Conservation (phyloP, 2,329 filamentous ascomycete species). For the Sporothrix pseudoabietina region DNA sequence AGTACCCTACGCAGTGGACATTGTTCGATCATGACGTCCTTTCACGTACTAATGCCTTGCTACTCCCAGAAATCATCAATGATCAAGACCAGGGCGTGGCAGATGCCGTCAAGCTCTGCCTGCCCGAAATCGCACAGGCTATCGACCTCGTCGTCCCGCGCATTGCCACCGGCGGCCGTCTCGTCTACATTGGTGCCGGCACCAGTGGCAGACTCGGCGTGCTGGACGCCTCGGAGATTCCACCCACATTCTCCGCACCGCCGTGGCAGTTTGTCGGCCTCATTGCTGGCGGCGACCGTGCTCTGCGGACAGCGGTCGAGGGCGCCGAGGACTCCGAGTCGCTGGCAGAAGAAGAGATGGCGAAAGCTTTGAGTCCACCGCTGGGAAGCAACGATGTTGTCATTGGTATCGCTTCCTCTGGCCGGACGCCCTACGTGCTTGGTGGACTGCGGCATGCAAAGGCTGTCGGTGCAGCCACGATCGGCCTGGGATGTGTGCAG, state of each 20-base stretch:
- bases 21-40: not conserved
- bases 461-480: conserved; percentile 42
- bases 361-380: conserved; percentile 30
- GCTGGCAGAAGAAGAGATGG: conserved; percentile 41
- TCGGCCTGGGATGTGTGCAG: conserved; percentile 45
- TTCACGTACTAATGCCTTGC: not conserved
- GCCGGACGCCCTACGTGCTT: conserved; percentile 48
- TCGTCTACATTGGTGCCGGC: conserved; percentile 48
- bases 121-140: conserved; percentile 41
- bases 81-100: conserved; percentile 43
- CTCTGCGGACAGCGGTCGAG: conserved; percentile 46
- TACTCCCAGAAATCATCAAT: conserved; percentile 38
- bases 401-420: conserved; percentile 49
- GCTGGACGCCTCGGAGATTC: conserved; percentile 48
- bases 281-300: conserved; percentile 48
- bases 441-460: conserved; percentile 45
- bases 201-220: conserved; percentile 44
- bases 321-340: conserved; percentile 46
- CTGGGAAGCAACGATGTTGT: conserved; percentile 42
- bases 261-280: conserved; percentile 46
- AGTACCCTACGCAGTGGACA: not conserved
- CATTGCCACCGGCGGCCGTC: conserved; percentile 42
- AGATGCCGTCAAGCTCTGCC: conserved; percentile 39
- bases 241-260: conserved; percentile 47
- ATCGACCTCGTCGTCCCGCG: conserved; percentile 42